Conservation (phyloP, 1,139 yeast species). For the Blastobotrys buckinghamii region DNA sequence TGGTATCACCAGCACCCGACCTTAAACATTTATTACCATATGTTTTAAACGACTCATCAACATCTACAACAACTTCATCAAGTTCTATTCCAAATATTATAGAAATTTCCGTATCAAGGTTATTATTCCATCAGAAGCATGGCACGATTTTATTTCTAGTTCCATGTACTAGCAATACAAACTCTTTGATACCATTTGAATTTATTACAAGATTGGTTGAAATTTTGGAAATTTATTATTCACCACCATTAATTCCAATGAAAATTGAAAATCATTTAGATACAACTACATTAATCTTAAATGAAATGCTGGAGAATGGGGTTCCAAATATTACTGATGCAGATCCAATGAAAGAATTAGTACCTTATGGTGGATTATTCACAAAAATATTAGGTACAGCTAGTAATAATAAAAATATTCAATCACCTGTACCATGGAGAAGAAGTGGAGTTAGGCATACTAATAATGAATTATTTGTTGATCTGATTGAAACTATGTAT, state of each 20-base stretch:
- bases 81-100: slow-evolving; percentile 12
- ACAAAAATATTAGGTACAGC: slow-evolving; percentile 26
- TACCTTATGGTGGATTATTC: slow-evolving; percentile 46
- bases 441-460: slow-evolving; percentile 56
- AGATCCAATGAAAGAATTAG: slow-evolving; percentile 61
- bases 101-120: slow-evolving; percentile 30
- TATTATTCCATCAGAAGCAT: slow-evolving; percentile 29
- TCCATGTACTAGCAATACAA: slow-evolving; percentile 29
- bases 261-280: slow-evolving; percentile 63
- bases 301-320: slow-evolving; percentile 68
- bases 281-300: slow-evolving; percentile 51
- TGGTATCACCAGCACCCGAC: slow-evolving; percentile 46
- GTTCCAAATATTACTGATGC: slow-evolving; percentile 67
- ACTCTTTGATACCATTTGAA: slow-evolving; percentile 48
- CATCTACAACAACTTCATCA: not conserved
- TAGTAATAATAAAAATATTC: not conserved
- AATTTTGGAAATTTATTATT: slow-evolving; percentile 54
- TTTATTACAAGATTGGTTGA: slow-evolving; percentile 49
- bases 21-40: slow-evolving; percentile 39
- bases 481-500: slow-evolving; percentile 56
- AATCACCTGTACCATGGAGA: slow-evolving; percentile 57
- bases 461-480: slow-evolving; percentile 78
- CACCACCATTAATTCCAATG: slow-evolving; percentile 48
- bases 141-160: slow-evolving; percentile 29
- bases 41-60: slow-evolving; percentile 17